Base-by-base conservation (phyloP, 257 asterid genomes). In the Salvia splendens region DNA sequence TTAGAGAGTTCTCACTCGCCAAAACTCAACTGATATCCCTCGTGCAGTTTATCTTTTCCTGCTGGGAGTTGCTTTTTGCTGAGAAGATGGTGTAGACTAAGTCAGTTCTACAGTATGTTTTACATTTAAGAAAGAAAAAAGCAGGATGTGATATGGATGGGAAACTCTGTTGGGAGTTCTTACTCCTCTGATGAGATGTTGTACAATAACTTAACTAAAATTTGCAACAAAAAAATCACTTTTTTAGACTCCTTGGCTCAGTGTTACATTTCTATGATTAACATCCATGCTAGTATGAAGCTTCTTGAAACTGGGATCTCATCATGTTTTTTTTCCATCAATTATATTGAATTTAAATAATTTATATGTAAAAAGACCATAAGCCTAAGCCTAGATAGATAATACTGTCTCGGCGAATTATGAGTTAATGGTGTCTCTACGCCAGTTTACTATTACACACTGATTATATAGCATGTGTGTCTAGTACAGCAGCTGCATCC, bases 181-280 rank as follows among this genome's bases (percentile, higher is more conserved):
- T 73, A 30, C 79, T 79, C 80, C 78, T 63, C 82, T 75, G 69
- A 65, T 79, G 68, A 24, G 73, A 75, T 86, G 33, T 54, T 87
- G 95, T 89, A 85, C 84, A 71, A 80, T 84, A 71, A 52, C 55
- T 74, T 72, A 65, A 78, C 86, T 81, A 72, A 81, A 81, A 78
- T 74, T 68, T 81, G 87, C 79, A 81, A 76, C 75, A 58, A 70
- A 74, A 75, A 73, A 70, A 71, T 73, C 61, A 11, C 72, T 69
- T 52, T 47, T 54, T 68, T 61, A 50, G 70, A 47, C 65, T 16
- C 46, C 68, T 55, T 50, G 5, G 42, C 62, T 57, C 65, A 30
- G 45, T 35, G 8, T 8, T 32, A 57, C 55, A 55, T 67, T 67
- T 56, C 66, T 62, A 40, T 33, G 40, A 3, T 50, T 51, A 33